Evolutionary conservation across 2,329 filamentous ascomycete genomes (phyloP).

Genomic region (Exophiala sideris): DNA sequence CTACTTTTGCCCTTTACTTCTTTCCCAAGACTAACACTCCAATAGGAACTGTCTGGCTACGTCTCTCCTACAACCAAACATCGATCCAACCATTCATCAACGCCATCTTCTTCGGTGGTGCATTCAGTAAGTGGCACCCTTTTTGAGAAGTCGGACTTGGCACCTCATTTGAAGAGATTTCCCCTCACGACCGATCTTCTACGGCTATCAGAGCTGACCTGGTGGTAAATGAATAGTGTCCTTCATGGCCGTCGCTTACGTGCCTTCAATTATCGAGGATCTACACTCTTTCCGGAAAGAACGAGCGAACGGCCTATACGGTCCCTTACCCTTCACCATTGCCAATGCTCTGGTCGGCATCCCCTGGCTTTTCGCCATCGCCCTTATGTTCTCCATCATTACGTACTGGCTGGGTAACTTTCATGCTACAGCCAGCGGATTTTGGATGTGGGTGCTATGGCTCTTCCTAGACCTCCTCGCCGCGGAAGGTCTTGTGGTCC

Average conservation of each 20-base stretch:
- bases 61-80: slow-evolving; percentile 63
- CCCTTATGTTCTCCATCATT: slow-evolving; percentile 70
- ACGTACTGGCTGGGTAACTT: slow-evolving; percentile 81
- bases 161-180: too few relatives aligned
- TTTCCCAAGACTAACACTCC: slow-evolving; percentile 48
- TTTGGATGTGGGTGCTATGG: slow-evolving; percentile 79
- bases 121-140: slow-evolving; percentile 49
- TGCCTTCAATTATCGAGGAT: slow-evolving; percentile 80
- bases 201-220: not conserved
- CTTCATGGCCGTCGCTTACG: slow-evolving; percentile 81
- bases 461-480: slow-evolving; percentile 79
- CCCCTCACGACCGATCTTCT: not conserved
- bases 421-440: slow-evolving; percentile 60
- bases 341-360: slow-evolving; percentile 80
- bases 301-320: slow-evolving; percentile 76
- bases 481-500: slow-evolving; percentile 76
- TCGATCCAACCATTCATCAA: slow-evolving; percentile 81
- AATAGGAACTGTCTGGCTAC: slow-evolving; percentile 72
- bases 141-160: too few relatives aligned
- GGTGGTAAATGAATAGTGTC: slow-evolving; percentile 49
- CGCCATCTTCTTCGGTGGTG: slow-evolving; percentile 71
- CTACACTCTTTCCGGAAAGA: slow-evolving; percentile 71
- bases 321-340: slow-evolving; percentile 67
- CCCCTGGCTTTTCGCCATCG: slow-evolving; percentile 76
- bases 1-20: slow-evolving; percentile 5